Base-by-base conservation (phyloP, 805 yeast species). In the Cyberlindnera mycetangii region DNA sequence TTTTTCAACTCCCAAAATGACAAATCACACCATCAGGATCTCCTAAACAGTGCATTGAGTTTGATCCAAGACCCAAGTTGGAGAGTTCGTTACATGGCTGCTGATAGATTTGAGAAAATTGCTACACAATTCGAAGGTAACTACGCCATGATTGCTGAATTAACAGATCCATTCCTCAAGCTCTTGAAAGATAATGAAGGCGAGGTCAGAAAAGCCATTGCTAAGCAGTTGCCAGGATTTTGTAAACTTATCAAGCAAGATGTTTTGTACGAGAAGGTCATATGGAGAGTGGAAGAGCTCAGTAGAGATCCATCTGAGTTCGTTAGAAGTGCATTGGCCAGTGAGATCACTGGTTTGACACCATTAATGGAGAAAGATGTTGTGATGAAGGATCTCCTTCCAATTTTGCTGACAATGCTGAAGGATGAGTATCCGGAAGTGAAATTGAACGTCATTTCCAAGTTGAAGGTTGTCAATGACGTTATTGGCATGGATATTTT, bases 11-110 rank as follows among this genome's bases (percentile, higher is more conserved):
- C 69, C 15, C 76, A 76, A 48, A 65, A 75, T 44, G 88, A 83
- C 54, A 63, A 59, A 17, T 67, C 81, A 16, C 86, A 82, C 62
- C 75, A 79, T 54, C 72, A 76, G 38, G 85, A 83, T 53, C 71
- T 85, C 46, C 72, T 85, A 49, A 70, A 74, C 41, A 77, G 83
- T 51, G 75, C 95, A 3, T 74, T 84, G 52, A 79, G 79, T 52
- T 74, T 93, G 53, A 83, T 88, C 47, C 78, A 75, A 52, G 99
- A 93, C 69, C 89, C 87, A 66, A 85, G 95, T 60, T 93, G 99
- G 99, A 82, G 99, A 66, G 98, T 93, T 45, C 83, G 99, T 60
- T 93, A 92, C 68, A 89, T 93, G 83, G 95, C 96, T 27, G 96
- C 97, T n/a, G 97, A 92, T 63, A 77, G 89, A 57, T 90, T 89